These are phyloP conservation scores for Pelargonium cotyledonis DNA, from an alignment of 441 rosid genomes.

Conservation along the genomic window DNA sequence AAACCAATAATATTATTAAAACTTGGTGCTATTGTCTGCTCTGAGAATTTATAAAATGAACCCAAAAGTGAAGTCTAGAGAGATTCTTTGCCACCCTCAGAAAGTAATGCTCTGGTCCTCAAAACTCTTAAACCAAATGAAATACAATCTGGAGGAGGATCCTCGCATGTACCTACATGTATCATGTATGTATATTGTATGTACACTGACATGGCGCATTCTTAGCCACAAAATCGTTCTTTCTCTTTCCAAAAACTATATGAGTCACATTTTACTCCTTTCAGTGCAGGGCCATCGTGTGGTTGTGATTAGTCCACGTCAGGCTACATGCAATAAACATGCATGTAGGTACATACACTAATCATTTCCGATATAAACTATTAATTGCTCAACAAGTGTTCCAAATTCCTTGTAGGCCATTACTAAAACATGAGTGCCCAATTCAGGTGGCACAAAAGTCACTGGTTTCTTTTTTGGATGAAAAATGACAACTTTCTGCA, in stretches of 20 bases:
- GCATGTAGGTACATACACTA: no score
- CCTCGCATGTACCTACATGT: no score
- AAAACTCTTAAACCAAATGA: conserved; percentile 7
- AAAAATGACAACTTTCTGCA: background rate
- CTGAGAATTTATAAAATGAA: conserved; percentile 9
- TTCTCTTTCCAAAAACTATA: no score
- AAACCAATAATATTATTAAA: conserved; percentile 3
- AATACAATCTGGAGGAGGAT: background rate
- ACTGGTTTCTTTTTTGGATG: background rate
- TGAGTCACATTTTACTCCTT: no score
- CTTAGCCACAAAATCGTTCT: no score
- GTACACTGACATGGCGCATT: no score
- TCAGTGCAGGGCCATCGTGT: no score
- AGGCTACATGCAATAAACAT: no score
- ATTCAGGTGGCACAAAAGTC: background rate
- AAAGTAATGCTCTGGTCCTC: conserved; percentile 23
- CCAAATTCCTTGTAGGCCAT: background rate
- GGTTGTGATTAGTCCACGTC: no score
- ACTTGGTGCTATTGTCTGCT: conserved; percentile 13
- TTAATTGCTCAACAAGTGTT: conserved; percentile 1
- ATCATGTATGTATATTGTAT: no score
- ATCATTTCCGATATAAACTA: background rate
- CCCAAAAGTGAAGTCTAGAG: background rate
- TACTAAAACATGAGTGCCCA: background rate
- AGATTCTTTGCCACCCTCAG: conserved; percentile 8